Conservation (phyloP, 805 yeast species). For the Cyberlindnera saturnus region DNA sequence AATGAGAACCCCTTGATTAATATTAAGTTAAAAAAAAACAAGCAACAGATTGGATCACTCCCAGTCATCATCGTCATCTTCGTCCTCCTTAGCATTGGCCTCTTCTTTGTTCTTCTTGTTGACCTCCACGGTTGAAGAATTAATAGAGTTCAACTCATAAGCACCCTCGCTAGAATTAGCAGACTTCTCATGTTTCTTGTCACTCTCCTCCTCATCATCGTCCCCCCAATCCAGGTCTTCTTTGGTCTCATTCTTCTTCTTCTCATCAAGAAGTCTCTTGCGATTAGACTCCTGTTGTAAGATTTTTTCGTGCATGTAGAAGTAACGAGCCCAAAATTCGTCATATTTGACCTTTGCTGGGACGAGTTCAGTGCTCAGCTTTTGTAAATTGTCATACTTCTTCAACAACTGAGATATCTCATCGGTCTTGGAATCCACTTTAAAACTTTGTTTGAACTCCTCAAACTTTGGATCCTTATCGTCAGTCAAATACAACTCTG, state of each 20-base stretch:
- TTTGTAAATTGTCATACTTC: constrained; percentile 14
- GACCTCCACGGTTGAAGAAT: constrained; percentile 31
- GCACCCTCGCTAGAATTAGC: constrained; percentile 33
- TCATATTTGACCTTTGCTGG: constrained; percentile 55
- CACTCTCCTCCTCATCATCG: constrained; percentile 12
- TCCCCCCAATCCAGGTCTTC: constrained; percentile 15
- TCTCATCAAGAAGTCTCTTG: constrained; percentile 37
- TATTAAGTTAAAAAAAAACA: neutral
- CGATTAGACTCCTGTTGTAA: constrained; percentile 48
- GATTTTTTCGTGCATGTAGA: constrained; percentile 36
- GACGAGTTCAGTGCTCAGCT: constrained; percentile 56
- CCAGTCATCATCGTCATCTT: constrained; percentile 57
- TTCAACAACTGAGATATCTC: constrained; percentile 43
- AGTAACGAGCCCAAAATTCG: constrained; percentile 74
- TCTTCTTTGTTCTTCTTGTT: constrained; percentile 7
- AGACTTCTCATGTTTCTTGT: constrained; percentile 4
- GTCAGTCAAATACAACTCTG: constrained; percentile 22
- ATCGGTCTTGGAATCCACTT: constrained; percentile 42
- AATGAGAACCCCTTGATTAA: neutral
- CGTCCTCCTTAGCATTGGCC: constrained; percentile 27
- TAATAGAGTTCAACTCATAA: constrained; percentile 33
- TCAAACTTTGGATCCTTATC: constrained; percentile 29
- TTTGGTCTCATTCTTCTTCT: constrained; percentile 1
- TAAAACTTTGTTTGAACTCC: constrained; percentile 31
- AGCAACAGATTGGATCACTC: constrained; percentile 30